Percentiles rank a stretch among this genome's conserved stretches.
phyloP scores from a whole-genome alignment of 306 rosid genomes.

The Senna tora region DNA sequence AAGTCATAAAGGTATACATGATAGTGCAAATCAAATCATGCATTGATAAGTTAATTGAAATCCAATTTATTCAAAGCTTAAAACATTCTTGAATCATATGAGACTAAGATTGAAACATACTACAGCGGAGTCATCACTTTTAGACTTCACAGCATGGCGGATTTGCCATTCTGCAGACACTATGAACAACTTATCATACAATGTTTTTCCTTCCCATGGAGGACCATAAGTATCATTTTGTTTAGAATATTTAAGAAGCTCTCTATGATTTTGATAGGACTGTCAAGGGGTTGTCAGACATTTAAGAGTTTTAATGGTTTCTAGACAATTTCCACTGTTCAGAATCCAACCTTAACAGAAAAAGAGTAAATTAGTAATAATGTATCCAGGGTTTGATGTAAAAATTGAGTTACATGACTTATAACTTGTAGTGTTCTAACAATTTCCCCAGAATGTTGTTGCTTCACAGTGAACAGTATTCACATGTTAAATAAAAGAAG shows the following conservation, averaged over 20 bases:
- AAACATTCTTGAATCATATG: not conserved
- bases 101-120: not conserved
- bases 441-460: not conserved
- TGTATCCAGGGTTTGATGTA: constrained; percentile 8
- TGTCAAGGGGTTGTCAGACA: too few relatives aligned
- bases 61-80: not conserved
- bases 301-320: not conserved
- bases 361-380: too few relatives aligned
- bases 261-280: too few relatives aligned
- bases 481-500: not conserved
- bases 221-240: not conserved
- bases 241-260: constrained; percentile 5
- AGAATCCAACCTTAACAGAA: constrained; percentile 11
- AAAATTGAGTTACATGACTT: constrained; percentile 1
- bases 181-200: not conserved
- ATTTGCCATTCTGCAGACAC: constrained; percentile 1
- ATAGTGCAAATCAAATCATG: constrained; percentile 1
- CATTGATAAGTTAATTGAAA: not conserved
- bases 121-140: not conserved
- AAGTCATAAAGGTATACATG: constrained; percentile 1
- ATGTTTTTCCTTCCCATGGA: not conserved
- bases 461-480: not conserved
- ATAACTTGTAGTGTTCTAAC: not conserved
- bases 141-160: constrained; percentile 6
- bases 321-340: not conserved